Conservation (phyloP, 257 asterid species). For the Solanum chiquidenum region DNA sequence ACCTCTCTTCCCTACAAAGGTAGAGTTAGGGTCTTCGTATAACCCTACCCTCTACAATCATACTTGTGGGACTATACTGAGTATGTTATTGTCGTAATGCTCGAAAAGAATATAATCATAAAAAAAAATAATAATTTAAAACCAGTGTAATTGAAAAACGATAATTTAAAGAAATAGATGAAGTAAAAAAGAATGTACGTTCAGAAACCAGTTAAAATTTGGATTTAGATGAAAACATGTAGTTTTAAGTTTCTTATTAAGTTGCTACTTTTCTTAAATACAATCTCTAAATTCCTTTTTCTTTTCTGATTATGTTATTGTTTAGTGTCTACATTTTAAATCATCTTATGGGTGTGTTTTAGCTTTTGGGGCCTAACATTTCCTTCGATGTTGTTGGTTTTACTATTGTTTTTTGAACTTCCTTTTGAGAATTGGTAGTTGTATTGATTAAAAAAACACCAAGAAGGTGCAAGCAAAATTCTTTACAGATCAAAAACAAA, state of each 20-base stretch:
- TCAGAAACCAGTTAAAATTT: background rate
- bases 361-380: background rate
- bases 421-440: background rate
- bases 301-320: background rate
- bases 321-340: background rate
- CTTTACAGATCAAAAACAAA: background rate
- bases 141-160: background rate
- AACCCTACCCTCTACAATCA: background rate
- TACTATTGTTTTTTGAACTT: background rate
- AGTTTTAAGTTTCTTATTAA: too few relatives aligned
- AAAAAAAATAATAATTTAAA: background rate
- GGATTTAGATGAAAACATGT: background rate
- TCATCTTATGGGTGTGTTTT: background rate
- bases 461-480: background rate
- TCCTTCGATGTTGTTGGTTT: background rate
- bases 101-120: background rate
- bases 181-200: background rate
- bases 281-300: background rate
- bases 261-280: background rate
- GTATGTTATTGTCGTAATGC: background rate
- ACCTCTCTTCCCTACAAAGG: background rate
- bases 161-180: background rate
- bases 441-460: background rate
- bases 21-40: background rate
- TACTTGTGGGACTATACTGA: background rate